Percentiles rank a stretch among this genome's conserved stretches.
Conservation (phyloP, 495 filamentous ascomycete species). For the Massariosphaeria phaeospora region DNA sequence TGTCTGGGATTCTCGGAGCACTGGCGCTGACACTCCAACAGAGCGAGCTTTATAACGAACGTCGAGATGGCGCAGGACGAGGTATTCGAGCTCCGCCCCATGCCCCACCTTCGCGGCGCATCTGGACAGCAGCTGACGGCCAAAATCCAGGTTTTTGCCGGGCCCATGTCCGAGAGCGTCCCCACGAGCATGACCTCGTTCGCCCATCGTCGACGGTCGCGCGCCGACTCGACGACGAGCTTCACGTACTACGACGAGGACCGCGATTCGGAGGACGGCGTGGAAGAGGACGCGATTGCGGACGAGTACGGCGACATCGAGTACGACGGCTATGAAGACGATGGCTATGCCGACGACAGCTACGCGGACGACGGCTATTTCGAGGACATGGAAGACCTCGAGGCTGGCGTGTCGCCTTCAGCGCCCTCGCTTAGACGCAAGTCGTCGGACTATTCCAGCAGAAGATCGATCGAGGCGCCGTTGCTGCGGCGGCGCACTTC, state of each 20-base stretch:
- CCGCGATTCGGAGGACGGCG: conserved; percentile 42
- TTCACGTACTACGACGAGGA: conserved; percentile 75
- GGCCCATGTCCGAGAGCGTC: conserved; percentile 89
- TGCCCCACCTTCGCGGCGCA: conserved; percentile 5
- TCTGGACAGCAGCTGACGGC: conserved; percentile 28
- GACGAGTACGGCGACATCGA: conserved; percentile 41
- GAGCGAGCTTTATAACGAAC: conserved; percentile 76
- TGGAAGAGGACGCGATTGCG: conserved; percentile 45
- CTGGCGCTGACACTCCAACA: no score
- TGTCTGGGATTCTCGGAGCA: no score
- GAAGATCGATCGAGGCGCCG: conserved; percentile 62
- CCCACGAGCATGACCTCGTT: conserved; percentile 87
- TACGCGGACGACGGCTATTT: conserved; percentile 36
- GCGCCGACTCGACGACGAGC: conserved; percentile 78
- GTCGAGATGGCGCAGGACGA: conserved; percentile 99
- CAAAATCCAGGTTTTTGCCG: conserved; percentile 69
- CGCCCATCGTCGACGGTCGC: conserved; percentile 65
- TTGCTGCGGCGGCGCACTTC: conserved; percentile 64
- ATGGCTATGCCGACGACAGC: no score
- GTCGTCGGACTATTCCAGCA: conserved; percentile 52
- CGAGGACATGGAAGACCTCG: conserved; percentile 29
- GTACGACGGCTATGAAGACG: no score
- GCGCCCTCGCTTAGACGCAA: conserved; percentile 43
- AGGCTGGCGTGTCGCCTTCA: conserved; percentile 31
- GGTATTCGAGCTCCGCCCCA: conserved; percentile 45